Conservation (phyloP, 768 basidiomycete species). For the Lactarius evosmus region DNA sequence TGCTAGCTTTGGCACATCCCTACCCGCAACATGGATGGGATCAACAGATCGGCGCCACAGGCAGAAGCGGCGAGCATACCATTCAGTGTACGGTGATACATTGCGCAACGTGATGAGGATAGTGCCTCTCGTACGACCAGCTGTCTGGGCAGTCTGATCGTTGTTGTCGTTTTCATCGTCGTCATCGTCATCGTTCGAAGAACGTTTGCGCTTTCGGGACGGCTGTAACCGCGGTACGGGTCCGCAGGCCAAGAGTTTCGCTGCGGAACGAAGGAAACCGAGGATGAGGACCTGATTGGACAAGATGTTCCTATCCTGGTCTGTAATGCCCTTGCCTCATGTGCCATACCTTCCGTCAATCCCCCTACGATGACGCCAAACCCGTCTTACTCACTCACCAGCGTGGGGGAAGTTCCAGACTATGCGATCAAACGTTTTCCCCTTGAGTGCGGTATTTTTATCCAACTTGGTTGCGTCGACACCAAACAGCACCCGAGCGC, state of each 20-base stretch:
- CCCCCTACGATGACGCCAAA: not conserved
- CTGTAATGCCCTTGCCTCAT: slow-evolving; percentile 81
- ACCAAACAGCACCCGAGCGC: slow-evolving; percentile 70
- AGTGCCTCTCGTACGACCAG: slow-evolving; percentile 52
- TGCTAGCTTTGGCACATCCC: slow-evolving; percentile 75
- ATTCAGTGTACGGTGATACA: slow-evolving; percentile 80
- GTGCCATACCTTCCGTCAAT: slow-evolving; percentile 18
- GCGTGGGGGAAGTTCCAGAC: slow-evolving; percentile 98
- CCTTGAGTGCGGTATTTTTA: slow-evolving; percentile 53
- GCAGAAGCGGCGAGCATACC: slow-evolving; percentile 46
- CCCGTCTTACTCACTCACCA: slow-evolving; percentile 48
- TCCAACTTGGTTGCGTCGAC: slow-evolving; percentile 83
- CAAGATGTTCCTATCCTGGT: slow-evolving; percentile 90
- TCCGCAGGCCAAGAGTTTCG: slow-evolving; percentile 57
- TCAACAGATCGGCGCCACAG: not conserved
- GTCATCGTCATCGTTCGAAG: slow-evolving; percentile 43
- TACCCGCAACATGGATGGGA: slow-evolving; percentile 34
- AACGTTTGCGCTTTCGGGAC: slow-evolving; percentile 44
- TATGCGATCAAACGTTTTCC: slow-evolving; percentile 68
- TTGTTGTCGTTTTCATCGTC: slow-evolving; percentile 38
- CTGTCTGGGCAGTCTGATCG: slow-evolving; percentile 31
- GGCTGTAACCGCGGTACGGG: slow-evolving; percentile 44
- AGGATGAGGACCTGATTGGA: slow-evolving; percentile 84
- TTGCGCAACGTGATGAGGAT: slow-evolving; percentile 86
- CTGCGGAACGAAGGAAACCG: slow-evolving; percentile 74